A percentile compares a stretch with the other conserved stretches of the same genome.
These are phyloP conservation scores for Rhizopus sp. DNA, from an alignment of 371 early-diverging fungal genomes.

Conservation along the genomic window DNA sequence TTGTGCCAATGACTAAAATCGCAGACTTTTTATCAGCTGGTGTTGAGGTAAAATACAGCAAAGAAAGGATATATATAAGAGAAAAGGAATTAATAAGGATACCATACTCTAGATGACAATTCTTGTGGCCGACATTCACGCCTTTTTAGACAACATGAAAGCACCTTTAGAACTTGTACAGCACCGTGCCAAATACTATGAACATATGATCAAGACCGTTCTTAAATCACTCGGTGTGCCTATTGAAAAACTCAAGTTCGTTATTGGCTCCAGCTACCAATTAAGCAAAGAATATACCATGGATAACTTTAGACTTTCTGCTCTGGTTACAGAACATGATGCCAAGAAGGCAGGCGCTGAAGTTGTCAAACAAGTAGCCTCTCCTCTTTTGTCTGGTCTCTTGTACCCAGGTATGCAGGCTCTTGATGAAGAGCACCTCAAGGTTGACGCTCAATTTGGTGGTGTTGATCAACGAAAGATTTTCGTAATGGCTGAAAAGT, in stretches of 20 bases:
- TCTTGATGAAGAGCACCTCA: slow-evolving; percentile 98
- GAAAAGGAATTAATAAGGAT: not conserved
- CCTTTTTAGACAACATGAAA: slow-evolving; percentile 99
- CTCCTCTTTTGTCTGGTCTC: slow-evolving; percentile 92
- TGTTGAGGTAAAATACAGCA: slow-evolving; percentile 45
- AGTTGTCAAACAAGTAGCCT: slow-evolving; percentile 99
- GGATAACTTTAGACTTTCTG: slow-evolving; percentile 93
- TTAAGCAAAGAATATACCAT: slow-evolving; percentile 87
- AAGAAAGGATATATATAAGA: not conserved
- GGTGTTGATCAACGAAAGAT: slow-evolving; percentile 99
- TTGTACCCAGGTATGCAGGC: slow-evolving; percentile 99
- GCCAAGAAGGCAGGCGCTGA: slow-evolving; percentile 99
- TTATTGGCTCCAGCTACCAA: slow-evolving; percentile 93
- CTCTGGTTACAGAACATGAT: slow-evolving; percentile 93
- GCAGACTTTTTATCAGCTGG: slow-evolving; percentile 97
- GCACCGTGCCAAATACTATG: slow-evolving; percentile 94
- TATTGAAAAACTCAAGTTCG: slow-evolving; percentile 91
- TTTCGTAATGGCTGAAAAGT: slow-evolving; percentile 97
- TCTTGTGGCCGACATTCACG: slow-evolving; percentile 98
- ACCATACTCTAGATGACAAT: slow-evolving; percentile 78
- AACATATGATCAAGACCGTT: slow-evolving; percentile 90
- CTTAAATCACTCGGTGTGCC: slow-evolving; percentile 91
- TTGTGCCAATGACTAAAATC: slow-evolving; percentile 98
- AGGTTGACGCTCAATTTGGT: slow-evolving; percentile 99
- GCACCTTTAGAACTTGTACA: slow-evolving; percentile 94